Evolutionary conservation across 1,139 yeast genomes (phyloP).

Genomic region (Geotrichum carabidarum): DNA sequence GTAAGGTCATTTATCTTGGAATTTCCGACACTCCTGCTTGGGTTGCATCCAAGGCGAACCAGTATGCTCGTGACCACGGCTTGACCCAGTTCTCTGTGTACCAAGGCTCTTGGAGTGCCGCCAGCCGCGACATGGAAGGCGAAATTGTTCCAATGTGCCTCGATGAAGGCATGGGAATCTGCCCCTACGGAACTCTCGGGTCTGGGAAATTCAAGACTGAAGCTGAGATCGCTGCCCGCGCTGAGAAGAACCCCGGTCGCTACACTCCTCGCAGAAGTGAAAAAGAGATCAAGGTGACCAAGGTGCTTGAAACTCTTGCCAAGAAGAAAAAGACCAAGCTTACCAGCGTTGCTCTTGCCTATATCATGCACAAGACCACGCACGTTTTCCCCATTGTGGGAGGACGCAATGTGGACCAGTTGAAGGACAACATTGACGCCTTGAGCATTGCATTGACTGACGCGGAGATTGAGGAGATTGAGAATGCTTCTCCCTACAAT

Average conservation of each 20-base stretch:
- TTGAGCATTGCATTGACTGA: background rate
- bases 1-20: background rate
- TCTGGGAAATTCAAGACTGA: background rate
- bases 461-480: background rate
- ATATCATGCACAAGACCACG: background rate
- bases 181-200: background rate
- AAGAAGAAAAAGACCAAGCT: background rate
- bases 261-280: background rate
- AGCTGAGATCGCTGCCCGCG: background rate
- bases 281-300: background rate
- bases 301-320: background rate
- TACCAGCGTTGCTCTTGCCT: background rate
- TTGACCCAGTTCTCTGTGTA: background rate
- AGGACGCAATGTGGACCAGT: background rate
- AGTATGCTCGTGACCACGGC: background rate
- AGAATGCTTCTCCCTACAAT: background rate
- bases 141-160: background rate
- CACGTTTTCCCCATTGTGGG: background rate
- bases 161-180: background rate
- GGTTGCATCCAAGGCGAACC: background rate
- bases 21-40: constrained; percentile 1
- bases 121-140: background rate
- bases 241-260: background rate
- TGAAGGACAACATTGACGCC: background rate
- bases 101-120: background rate